Evolutionary conservation across 148 eudicot genomes (phyloP), one percentile per base, ranked within the genome.

Genomic region (Mesembryanthemum crystallinum): DNA sequence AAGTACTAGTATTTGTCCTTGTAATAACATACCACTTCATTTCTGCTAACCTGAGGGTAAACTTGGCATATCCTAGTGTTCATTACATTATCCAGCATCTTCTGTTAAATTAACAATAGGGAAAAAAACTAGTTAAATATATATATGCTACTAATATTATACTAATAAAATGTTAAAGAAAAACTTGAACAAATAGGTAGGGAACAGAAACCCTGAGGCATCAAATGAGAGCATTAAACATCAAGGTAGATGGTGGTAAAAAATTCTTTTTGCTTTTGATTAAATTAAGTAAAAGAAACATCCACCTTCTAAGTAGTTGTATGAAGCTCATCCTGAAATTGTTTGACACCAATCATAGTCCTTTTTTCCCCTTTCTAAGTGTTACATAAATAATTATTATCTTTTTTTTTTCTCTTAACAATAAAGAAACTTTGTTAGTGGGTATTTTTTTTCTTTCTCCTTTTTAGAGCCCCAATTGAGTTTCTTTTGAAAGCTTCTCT

Each of bases 301-400:
- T 78, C 85, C 96, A 91, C 92, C 82, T 76, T 62, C 68, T 76
- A 54, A 15, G 81, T 78, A 85, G 89, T 86, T 83, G 88, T 85
- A 85, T 87, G 84, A 84, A 82, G 86, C 85, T 87, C 83, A 90
- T 88, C 84, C 84, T 78, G 80, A 67, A 45, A 80, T 79, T 80
- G 74, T 60, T 67, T 85, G 82, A 74, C 79, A 72, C 83, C 88
- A 81, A 80, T 86, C 85, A 75, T 76, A 7, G 20, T 69, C 62
- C 17, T 76, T 81, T 73, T 67, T 47, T 58, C 60, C 73, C 25
- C 45, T 24, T 65, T 24, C 45, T 78, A 25, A 39, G 54, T 63
- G 23, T 52, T 67, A 45, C 70, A 49, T 27, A 51, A 8, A 51
- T 21, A 27, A n/a, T 55, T 55, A 69, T 59, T 59, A 20, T 28